phyloP scores from a whole-genome alignment of 352 stramenopile genomes.

The Pythium sukuiense region DNA sequence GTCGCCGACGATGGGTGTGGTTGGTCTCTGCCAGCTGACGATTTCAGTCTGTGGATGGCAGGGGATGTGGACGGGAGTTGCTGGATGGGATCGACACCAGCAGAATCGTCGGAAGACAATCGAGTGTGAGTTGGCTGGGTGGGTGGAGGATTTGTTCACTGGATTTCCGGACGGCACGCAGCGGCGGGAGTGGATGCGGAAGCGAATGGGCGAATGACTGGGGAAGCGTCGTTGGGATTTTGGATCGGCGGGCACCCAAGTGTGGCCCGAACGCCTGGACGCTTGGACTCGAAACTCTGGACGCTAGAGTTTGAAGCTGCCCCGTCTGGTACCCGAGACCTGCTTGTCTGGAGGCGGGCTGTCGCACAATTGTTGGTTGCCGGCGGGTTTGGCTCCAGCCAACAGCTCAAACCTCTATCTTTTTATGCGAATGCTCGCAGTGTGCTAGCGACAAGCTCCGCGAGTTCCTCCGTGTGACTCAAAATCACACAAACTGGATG shows the following conservation, averaged over 20 bases:
- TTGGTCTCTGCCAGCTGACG: slow-evolving; percentile 1
- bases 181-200: not conserved
- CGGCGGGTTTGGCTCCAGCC: slow-evolving; percentile 20
- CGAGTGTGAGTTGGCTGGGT: not conserved
- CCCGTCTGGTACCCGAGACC: slow-evolving; percentile 13
- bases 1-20: not conserved
- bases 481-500: slow-evolving; percentile 8
- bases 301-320: not conserved
- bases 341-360: slow-evolving; percentile 18
- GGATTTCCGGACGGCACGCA: not conserved
- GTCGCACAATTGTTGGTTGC: slow-evolving; percentile 29
- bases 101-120: not conserved
- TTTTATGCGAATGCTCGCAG: slow-evolving; percentile 9
- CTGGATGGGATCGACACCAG: not conserved
- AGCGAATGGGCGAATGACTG: slow-evolving; percentile 7
- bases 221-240: slow-evolving; percentile 2
- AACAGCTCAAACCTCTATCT: slow-evolving; percentile 11
- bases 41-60: not conserved
- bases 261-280: not conserved
- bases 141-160: not conserved
- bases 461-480: not conserved
- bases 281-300: slow-evolving; percentile 1
- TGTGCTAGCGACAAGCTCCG: slow-evolving; percentile 11
- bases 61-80: not conserved
- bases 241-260: slow-evolving; percentile 4